A percentile compares a stretch with the other conserved stretches of the same genome.
phyloP scores from a whole-genome alignment of 768 basidiomycete genomes.

The Fomitopsis serialis region DNA sequence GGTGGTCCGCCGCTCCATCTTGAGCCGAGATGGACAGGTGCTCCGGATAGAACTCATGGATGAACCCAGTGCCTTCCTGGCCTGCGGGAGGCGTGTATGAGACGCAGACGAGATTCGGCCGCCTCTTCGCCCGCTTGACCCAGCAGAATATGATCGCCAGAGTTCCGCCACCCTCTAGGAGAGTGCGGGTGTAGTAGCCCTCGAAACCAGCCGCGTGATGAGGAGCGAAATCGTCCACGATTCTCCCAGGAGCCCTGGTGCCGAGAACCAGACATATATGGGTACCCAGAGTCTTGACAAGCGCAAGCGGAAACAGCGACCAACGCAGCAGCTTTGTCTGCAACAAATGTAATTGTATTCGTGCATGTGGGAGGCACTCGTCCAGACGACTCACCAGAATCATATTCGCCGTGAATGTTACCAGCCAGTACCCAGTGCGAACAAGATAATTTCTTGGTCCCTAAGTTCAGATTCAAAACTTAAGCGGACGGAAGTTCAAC shows the following conservation, averaged over 20 bases:
- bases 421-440: too few relatives aligned
- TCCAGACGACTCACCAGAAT: too few relatives aligned
- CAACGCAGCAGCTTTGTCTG: background rate
- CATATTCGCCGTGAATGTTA: too few relatives aligned
- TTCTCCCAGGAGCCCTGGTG: too few relatives aligned
- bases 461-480: too few relatives aligned
- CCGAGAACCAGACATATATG: background rate
- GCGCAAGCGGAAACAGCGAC: background rate
- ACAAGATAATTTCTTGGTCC: too few relatives aligned
- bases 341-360: too few relatives aligned
- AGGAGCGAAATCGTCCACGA: slow-evolving; percentile 18
- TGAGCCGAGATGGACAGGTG: slow-evolving; percentile 3
- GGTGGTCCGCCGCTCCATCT: background rate
- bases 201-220: slow-evolving; percentile 17
- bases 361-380: too few relatives aligned
- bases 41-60: slow-evolving; percentile 18
- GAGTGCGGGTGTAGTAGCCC: slow-evolving; percentile 20
- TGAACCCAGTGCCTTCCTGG: slow-evolving; percentile 9
- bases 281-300: background rate
- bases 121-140: slow-evolving; percentile 16
- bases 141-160: slow-evolving; percentile 22
- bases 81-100: slow-evolving; percentile 8
- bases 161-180: slow-evolving; percentile 17
- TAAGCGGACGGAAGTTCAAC: too few relatives aligned
- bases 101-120: slow-evolving; percentile 17